Percentiles rank a stretch among this genome's conserved stretches.
These are phyloP conservation scores for Tricholoma furcatifolium DNA, from an alignment of 768 basidiomycete species.

Conservation along the genomic window DNA sequence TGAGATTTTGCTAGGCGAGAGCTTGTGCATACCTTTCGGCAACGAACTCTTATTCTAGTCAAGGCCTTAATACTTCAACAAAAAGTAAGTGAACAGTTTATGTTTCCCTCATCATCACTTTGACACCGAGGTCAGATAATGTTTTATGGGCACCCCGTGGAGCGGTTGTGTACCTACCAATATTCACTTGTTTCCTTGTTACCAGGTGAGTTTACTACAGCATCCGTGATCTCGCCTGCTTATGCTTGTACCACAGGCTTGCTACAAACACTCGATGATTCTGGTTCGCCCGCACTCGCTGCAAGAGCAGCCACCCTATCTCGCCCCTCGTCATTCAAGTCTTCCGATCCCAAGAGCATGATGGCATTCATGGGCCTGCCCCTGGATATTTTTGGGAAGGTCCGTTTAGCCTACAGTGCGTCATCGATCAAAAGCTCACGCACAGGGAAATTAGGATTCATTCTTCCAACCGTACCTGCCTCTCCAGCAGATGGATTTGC, in stretches of 20 bases:
- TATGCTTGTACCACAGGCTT: constrained; percentile 49
- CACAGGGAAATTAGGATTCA: constrained; percentile 55
- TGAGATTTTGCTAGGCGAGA: constrained; percentile 61
- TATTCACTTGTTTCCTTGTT: constrained; percentile 94
- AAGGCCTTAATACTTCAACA: constrained; percentile 95
- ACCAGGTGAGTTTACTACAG: constrained; percentile 57
- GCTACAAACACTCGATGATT: constrained; percentile 86
- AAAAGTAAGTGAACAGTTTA: constrained; percentile 50
- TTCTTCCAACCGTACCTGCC: constrained; percentile 99
- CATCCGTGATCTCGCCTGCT: not conserved
- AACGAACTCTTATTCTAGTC: constrained; percentile 88
- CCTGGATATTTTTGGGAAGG: constrained; percentile 90
- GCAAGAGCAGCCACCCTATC: constrained; percentile 54
- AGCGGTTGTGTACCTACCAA: constrained; percentile 94
- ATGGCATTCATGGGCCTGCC: constrained; percentile 92
- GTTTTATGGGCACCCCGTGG: constrained; percentile 96
- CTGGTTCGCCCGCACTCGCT: constrained; percentile 83
- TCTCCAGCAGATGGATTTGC: constrained; percentile 88
- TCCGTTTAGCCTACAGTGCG: constrained; percentile 22
- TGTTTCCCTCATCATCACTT: not conserved
- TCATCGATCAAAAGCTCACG: not conserved
- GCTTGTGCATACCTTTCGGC: constrained; percentile 90
- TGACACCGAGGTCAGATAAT: constrained; percentile 63
- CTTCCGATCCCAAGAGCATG: constrained; percentile 90
- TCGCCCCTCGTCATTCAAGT: constrained; percentile 76